These are phyloP conservation scores for Phaseolus lunatus DNA, from an alignment of 306 rosid genomes.

Conservation along the genomic window DNA sequence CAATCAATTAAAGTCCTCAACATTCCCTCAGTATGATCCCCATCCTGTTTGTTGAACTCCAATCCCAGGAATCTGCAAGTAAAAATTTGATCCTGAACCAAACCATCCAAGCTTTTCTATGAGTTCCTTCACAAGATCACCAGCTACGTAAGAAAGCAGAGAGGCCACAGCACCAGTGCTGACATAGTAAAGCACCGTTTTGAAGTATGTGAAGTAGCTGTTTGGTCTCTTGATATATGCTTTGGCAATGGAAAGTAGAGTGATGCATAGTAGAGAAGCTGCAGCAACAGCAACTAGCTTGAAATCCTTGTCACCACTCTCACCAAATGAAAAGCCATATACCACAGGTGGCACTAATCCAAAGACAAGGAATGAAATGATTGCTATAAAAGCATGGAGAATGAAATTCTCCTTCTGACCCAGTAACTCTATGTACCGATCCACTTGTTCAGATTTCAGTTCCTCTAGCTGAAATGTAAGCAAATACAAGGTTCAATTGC, in stretches of 20 bases:
- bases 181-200: slow-evolving; percentile 57
- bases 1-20: not conserved
- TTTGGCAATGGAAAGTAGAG: slow-evolving; percentile 68
- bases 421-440: slow-evolving; percentile 52
- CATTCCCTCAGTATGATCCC: slow-evolving; percentile 46
- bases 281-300: slow-evolving; percentile 78
- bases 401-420: slow-evolving; percentile 63
- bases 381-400: slow-evolving; percentile 62
- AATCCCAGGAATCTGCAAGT: slow-evolving; percentile 46
- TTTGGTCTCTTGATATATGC: slow-evolving; percentile 58
- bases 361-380: slow-evolving; percentile 68
- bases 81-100: slow-evolving; percentile 35
- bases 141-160: slow-evolving; percentile 65
- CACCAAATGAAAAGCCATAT: slow-evolving; percentile 72
- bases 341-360: slow-evolving; percentile 77
- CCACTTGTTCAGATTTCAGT: slow-evolving; percentile 55
- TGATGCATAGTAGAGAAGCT: slow-evolving; percentile 73
- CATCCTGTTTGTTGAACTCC: slow-evolving; percentile 33
- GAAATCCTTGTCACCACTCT: slow-evolving; percentile 60
- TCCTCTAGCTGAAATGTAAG: slow-evolving; percentile 60
- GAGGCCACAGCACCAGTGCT: slow-evolving; percentile 61
- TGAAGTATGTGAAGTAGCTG: slow-evolving; percentile 49
- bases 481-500: not conserved
- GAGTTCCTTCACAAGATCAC: slow-evolving; percentile 55
- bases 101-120: slow-evolving; percentile 64